phyloP scores from a whole-genome alignment of 1,139 yeast genomes.

The Taphrina wiesneri region DNA sequence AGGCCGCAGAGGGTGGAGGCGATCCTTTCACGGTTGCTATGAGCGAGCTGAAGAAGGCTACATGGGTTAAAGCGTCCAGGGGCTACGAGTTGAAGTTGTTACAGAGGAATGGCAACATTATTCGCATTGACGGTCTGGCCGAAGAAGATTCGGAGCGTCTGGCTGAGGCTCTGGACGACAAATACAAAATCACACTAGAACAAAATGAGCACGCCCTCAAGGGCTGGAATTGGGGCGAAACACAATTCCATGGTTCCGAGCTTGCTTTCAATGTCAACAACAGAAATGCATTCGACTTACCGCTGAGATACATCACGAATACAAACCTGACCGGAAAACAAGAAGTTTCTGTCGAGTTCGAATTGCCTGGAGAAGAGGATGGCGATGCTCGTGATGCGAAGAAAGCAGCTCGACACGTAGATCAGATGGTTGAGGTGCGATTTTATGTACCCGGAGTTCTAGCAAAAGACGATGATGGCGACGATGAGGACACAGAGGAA shows the following conservation, averaged over 20 bases:
- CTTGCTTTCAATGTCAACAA: conserved; percentile 81
- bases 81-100: conserved; percentile 88
- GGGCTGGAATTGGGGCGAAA: conserved; percentile 99
- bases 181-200: conserved; percentile 72
- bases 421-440: conserved; percentile 91
- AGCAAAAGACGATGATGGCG: conserved; percentile 48
- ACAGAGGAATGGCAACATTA: conserved; percentile 83
- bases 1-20: conserved; percentile 51
- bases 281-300: conserved; percentile 88
- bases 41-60: conserved; percentile 74
- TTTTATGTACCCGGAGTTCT: conserved; percentile 86
- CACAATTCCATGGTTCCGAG: conserved; percentile 90
- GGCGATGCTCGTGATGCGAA: conserved; percentile 50
- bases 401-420: conserved; percentile 45
- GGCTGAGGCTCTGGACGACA: conserved; percentile 79
- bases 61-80: conserved; percentile 91
- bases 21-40: conserved; percentile 79
- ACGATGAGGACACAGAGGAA: conserved; percentile 42
- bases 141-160: conserved; percentile 73
- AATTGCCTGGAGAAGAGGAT: conserved; percentile 54
- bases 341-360: conserved; percentile 89
- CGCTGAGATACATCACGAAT: conserved; percentile 75
- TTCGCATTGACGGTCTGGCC: conserved; percentile 89
- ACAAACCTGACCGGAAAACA: conserved; percentile 90
- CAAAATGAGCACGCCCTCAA: conserved; percentile 85